Percentiles rank a stretch among this genome's conserved stretches.
These are phyloP conservation scores for Talinum fruticosum DNA, from an alignment of 148 eudicot species.

Conservation along the genomic window DNA sequence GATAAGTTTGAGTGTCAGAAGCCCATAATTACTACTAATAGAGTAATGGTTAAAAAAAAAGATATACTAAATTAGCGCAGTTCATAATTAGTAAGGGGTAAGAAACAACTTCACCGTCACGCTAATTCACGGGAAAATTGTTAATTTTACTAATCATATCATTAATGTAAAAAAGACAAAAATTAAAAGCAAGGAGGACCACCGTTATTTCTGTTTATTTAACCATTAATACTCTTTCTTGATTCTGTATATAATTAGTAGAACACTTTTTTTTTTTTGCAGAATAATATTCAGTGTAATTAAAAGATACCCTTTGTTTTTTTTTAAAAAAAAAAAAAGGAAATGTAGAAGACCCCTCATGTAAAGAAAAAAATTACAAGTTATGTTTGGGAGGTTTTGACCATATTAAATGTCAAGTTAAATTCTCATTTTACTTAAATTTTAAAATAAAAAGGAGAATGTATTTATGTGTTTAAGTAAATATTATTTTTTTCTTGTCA, in stretches of 20 bases:
- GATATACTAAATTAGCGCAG: background rate
- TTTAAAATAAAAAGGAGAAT: too few relatives aligned
- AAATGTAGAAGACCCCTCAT: too few relatives aligned
- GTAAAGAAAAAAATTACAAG: too few relatives aligned
- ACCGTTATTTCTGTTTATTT: constrained; percentile 7
- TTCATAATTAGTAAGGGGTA: background rate
- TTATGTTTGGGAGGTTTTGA: too few relatives aligned
- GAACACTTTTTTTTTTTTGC: too few relatives aligned
- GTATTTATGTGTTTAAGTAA: too few relatives aligned
- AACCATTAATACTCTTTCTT: background rate
- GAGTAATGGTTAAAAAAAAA: background rate
- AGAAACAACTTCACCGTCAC: constrained; percentile 40
- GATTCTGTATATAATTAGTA: constrained; percentile 7
- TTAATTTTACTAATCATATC: constrained; percentile 15
- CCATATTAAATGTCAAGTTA: too few relatives aligned
- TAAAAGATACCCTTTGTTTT: too few relatives aligned
- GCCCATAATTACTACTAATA: background rate
- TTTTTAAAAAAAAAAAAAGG: too few relatives aligned
- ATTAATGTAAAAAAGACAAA: constrained; percentile 20
- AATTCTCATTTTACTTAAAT: too few relatives aligned
- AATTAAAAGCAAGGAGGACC: constrained; percentile 10
- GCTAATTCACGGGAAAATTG: constrained; percentile 24
- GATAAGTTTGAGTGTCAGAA: constrained; percentile 18
- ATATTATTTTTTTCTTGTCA: too few relatives aligned
- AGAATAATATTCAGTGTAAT: too few relatives aligned